Conservation (phyloP, 2,329 filamentous ascomycete species). For the Biscogniauxia mediterranea region DNA sequence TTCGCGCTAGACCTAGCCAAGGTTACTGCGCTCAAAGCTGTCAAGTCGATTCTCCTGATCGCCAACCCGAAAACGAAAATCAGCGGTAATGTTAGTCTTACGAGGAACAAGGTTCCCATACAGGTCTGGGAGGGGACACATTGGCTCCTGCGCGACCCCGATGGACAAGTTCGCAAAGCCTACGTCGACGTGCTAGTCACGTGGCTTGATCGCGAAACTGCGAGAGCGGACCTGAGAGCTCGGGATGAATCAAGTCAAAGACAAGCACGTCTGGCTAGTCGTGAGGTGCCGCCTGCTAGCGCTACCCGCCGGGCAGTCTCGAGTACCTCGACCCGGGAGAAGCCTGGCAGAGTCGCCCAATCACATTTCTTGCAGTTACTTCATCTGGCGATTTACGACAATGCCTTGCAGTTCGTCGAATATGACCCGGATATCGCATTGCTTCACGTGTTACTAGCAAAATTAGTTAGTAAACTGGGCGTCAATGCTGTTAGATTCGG, state of each 20-base stretch:
- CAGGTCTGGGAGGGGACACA: conserved; percentile 96
- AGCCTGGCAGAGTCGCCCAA: conserved; percentile 48
- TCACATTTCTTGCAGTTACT: conserved; percentile 79
- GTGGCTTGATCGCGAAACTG: conserved; percentile 83
- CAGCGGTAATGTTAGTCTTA: conserved; percentile 60
- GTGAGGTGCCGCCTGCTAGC: conserved; percentile 39
- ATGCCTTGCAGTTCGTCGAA: conserved; percentile 69
- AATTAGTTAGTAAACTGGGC: conserved; percentile 72
- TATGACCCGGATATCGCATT: conserved; percentile 74
- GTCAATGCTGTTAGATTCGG: conserved; percentile 78
- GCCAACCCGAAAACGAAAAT: conserved; percentile 68
- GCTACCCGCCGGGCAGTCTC: conserved; percentile 66
- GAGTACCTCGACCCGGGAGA: conserved; percentile 62
- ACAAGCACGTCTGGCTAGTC: conserved; percentile 42
- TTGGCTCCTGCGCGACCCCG: conserved; percentile 80
- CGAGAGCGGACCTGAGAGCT: conserved; percentile 60
- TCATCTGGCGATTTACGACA: conserved; percentile 88
- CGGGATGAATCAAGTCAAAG: conserved; percentile 53
- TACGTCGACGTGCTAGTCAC: conserved; percentile 81
- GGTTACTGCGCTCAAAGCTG: conserved; percentile 68
- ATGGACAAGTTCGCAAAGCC: conserved; percentile 74
- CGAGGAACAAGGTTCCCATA: conserved; percentile 72
- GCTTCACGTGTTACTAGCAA: conserved; percentile 73
- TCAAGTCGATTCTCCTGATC: conserved; percentile 79
- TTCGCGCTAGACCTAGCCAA: conserved; percentile 56